A percentile compares a stretch with the other conserved stretches of the same genome.
These are phyloP conservation scores for Lithohypha guttulata DNA, from an alignment of 2,329 filamentous ascomycete species.

Conservation along the genomic window DNA sequence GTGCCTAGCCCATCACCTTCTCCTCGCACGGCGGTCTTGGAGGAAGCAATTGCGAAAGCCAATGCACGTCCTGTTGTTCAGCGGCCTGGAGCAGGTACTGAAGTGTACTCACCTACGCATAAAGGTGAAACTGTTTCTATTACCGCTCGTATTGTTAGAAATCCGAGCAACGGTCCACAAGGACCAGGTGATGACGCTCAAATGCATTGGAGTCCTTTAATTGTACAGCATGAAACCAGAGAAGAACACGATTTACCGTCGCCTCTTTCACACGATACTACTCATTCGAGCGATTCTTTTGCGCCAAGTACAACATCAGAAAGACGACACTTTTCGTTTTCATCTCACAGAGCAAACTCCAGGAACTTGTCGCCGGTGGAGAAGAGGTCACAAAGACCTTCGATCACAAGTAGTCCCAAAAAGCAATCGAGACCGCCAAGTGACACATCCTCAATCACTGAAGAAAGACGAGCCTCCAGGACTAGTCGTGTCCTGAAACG, in stretches of 20 bases:
- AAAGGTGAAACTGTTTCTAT: slow-evolving; percentile 68
- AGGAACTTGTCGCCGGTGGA: slow-evolving; percentile 1
- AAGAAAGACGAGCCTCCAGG: slow-evolving; percentile 42
- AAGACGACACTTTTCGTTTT: slow-evolving; percentile 30
- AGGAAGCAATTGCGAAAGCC: background rate
- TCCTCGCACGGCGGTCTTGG: background rate
- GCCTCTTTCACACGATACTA: slow-evolving; percentile 18
- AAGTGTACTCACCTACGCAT: slow-evolving; percentile 10
- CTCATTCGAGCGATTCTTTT: slow-evolving; percentile 13
- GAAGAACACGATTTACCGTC: slow-evolving; percentile 16
- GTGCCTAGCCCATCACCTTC: background rate
- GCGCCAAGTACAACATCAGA: slow-evolving; percentile 22
- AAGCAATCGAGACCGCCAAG: slow-evolving; percentile 29
- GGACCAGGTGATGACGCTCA: slow-evolving; percentile 27
- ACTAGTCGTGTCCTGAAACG: slow-evolving; percentile 55
- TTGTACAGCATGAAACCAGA: slow-evolving; percentile 54
- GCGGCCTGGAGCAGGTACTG: background rate
- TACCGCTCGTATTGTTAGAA: slow-evolving; percentile 70
- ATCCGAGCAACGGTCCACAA: slow-evolving; percentile 22
- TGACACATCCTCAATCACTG: slow-evolving; percentile 27
- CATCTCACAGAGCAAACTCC: slow-evolving; percentile 30
- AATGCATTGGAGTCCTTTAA: slow-evolving; percentile 46
- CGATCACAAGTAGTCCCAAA: slow-evolving; percentile 30
- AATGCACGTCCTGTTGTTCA: slow-evolving; percentile 4
- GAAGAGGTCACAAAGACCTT: slow-evolving; percentile 9